A percentile compares a stretch with the other conserved stretches of the same genome.
Evolutionary conservation across 257 asterid genomes (phyloP).

Genomic region (Henckelia pumila): DNA sequence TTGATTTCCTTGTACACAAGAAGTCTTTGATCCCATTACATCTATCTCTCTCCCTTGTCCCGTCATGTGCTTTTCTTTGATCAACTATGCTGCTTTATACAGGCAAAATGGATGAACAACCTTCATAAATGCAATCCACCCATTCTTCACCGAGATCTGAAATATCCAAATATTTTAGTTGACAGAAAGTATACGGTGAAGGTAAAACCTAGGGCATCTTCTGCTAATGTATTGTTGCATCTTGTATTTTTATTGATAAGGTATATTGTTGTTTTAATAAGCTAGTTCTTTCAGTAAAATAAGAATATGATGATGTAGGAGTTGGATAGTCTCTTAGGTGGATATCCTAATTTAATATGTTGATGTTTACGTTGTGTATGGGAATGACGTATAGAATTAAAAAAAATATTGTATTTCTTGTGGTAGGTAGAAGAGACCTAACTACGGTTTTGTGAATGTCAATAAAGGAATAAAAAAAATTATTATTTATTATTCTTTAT

Average conservation of each 20-base stretch:
- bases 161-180: constrained; percentile 93
- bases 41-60: constrained; percentile 7
- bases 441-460: no score
- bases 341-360: no score
- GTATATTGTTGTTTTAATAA: neutral
- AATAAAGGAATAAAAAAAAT: no score
- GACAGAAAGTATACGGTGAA: constrained; percentile 93
- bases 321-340: no score
- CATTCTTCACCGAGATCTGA: constrained; percentile 85
- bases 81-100: constrained; percentile 26
- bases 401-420: no score
- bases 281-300: no score
- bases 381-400: no score
- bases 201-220: constrained; percentile 45
- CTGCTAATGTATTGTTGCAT: constrained; percentile 20
- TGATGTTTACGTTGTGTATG: no score
- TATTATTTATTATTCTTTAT: no score
- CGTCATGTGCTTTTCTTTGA: constrained; percentile 22
- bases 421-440: no score
- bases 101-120: constrained; percentile 95
- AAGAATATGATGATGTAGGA: no score
- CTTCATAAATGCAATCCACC: constrained; percentile 93
- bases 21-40: constrained; percentile 2
- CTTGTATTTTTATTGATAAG: constrained; percentile 22
- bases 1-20: neutral